These are phyloP conservation scores for Ophiocordyceps camponoti-floridani DNA, from an alignment of 2,329 filamentous ascomycete genomes.

Conservation along the genomic window DNA sequence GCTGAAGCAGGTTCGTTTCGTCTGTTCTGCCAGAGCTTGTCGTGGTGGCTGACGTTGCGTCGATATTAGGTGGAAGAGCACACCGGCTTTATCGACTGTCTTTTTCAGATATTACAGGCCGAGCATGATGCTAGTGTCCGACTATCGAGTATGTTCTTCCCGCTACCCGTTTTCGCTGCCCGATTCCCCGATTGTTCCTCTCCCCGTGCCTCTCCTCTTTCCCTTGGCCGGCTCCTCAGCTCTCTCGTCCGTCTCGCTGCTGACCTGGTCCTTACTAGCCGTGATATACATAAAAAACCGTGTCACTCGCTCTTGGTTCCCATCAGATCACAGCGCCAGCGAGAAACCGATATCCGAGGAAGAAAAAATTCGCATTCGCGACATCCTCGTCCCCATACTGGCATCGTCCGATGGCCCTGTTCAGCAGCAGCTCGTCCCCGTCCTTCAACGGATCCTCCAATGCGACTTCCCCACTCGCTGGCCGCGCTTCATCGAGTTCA, in stretches of 20 bases:
- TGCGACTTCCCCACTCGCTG: constrained; percentile 89
- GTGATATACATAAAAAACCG: constrained; percentile 98
- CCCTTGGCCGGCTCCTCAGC: background rate
- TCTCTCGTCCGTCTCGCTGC: too few relatives aligned
- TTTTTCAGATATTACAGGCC: constrained; percentile 75
- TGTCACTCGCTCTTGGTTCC: constrained; percentile 80
- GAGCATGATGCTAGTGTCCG: constrained; percentile 76
- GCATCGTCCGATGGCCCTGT: constrained; percentile 64
- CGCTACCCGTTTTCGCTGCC: too few relatives aligned
- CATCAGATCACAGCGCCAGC: constrained; percentile 53
- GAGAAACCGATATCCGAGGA: constrained; percentile 67
- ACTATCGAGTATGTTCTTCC: constrained; percentile 56
- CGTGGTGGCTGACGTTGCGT: background rate
- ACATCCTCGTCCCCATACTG: constrained; percentile 76
- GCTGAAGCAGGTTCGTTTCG: constrained; percentile 53
- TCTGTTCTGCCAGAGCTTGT: background rate
- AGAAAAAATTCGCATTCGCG: constrained; percentile 74
- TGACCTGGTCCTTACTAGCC: constrained; percentile 33
- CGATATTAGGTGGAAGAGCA: constrained; percentile 66
- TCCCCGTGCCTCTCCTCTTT: background rate
- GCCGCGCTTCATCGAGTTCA: constrained; percentile 89
- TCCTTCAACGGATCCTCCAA: constrained; percentile 89
- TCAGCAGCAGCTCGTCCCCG: constrained; percentile 81
- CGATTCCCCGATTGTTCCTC: too few relatives aligned
- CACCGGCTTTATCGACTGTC: constrained; percentile 74